A percentile compares a stretch with the other conserved stretches of the same genome.
Conservation (phyloP, 768 basidiomycete genomes). For the Mycena indigotica region DNA sequence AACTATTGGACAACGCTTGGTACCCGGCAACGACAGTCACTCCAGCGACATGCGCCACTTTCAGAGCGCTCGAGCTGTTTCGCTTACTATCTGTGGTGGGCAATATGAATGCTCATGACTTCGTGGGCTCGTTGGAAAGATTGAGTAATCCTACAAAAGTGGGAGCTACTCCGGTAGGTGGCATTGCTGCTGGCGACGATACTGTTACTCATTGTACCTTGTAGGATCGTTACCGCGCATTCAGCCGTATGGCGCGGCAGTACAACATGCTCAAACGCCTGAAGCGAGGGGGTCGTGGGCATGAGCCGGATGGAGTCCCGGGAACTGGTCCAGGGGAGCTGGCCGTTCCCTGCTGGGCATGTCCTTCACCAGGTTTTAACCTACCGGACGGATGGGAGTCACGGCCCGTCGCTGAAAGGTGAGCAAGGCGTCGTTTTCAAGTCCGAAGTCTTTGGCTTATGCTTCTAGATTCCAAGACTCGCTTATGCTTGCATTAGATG, state of each 20-base stretch:
- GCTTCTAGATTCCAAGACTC: conserved; percentile 10
- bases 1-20: background rate
- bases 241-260: background rate
- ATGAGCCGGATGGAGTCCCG: background rate
- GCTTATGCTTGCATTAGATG: conserved; percentile 17
- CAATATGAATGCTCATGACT: background rate
- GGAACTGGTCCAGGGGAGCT: background rate
- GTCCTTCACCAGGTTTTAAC: conserved; percentile 19
- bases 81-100: background rate
- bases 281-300: conserved; percentile 3
- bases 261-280: background rate
- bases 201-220: background rate
- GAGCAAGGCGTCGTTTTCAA: background rate
- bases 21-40: background rate
- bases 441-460: background rate
- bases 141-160: background rate
- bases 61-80: background rate
- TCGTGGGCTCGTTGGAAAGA: background rate
- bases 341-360: conserved; percentile 23
- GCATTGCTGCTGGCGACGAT: background rate
- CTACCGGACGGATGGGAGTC: conserved; percentile 19
- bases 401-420: conserved; percentile 3
- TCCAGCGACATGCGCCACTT: background rate
- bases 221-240: conserved; percentile 11
- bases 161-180: background rate